Conservation (phyloP, 2,329 filamentous ascomycete species). For the Penicillium sp. region DNA sequence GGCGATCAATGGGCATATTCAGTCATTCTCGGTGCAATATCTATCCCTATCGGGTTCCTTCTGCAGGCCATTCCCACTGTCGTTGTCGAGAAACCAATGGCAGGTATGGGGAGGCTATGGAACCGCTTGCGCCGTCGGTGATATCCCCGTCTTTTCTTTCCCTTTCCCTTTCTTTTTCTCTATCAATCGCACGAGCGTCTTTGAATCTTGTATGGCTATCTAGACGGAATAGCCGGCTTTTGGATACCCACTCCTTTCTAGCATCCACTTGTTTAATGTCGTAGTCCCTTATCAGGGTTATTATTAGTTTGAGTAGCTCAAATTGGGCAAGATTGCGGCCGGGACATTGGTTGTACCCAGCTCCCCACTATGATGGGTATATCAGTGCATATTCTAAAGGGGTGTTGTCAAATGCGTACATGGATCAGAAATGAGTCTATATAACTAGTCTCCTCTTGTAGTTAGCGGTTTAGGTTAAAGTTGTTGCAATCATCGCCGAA, state of each 20-base stretch:
- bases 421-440: conserved; percentile 14
- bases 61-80: conserved; percentile 1
- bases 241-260: neutral
- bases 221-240: neutral
- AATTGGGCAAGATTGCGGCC: conserved; percentile 38
- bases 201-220: neutral
- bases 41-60: conserved; percentile 46
- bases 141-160: neutral
- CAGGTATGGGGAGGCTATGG: neutral
- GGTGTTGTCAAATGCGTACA: conserved; percentile 1
- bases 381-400: neutral
- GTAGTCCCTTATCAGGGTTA: conserved; percentile 34
- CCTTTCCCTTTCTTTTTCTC: neutral
- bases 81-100: conserved; percentile 4
- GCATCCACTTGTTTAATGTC: conserved; percentile 31
- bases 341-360: conserved; percentile 38
- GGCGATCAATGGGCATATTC: conserved; percentile 56
- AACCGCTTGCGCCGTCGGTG: neutral
- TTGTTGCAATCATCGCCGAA: conserved; percentile 24
- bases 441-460: neutral
- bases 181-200: neutral
- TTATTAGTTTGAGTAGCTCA: conserved; percentile 36
- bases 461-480: conserved; percentile 26
- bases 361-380: conserved; percentile 29
- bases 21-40: conserved; percentile 49